These are phyloP conservation scores for Trichosanthes cucumerina DNA, from an alignment of 306 rosid species.

Conservation along the genomic window DNA sequence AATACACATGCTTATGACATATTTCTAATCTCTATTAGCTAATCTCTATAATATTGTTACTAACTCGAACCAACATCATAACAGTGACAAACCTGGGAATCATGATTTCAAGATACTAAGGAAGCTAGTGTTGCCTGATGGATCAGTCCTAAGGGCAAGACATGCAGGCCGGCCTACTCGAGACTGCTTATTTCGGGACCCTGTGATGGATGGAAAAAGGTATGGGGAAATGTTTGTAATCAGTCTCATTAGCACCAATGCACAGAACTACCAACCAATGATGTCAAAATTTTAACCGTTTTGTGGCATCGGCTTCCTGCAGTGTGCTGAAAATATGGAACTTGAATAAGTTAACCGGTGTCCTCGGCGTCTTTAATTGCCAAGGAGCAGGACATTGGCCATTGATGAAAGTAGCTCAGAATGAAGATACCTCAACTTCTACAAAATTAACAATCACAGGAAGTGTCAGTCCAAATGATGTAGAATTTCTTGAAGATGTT, in stretches of 20 bases:
- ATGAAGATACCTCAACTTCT: constrained; percentile 8
- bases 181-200: constrained; percentile 58
- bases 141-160: constrained; percentile 57
- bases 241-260: neutral
- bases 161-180: constrained; percentile 63
- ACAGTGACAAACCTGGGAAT: constrained; percentile 60
- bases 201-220: constrained; percentile 54
- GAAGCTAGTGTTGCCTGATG: constrained; percentile 55
- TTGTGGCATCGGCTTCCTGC: constrained; percentile 10
- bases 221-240: neutral
- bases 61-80: neutral
- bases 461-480: constrained; percentile 36
- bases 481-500: constrained; percentile 49
- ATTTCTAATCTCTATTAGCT: neutral
- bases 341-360: constrained; percentile 49
- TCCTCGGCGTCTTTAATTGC: constrained; percentile 57
- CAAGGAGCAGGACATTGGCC: constrained; percentile 73
- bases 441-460: constrained; percentile 23
- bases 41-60: neutral
- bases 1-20: neutral
- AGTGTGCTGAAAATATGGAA: constrained; percentile 67
- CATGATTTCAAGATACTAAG: constrained; percentile 54
- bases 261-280: neutral
- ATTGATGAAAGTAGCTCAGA: constrained; percentile 24
- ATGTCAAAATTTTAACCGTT: neutral